A percentile compares a stretch with the other conserved stretches of the same genome.
Conservation (phyloP, 2,329 filamentous ascomycete genomes). For the Arthrobotrys megalospora region DNA sequence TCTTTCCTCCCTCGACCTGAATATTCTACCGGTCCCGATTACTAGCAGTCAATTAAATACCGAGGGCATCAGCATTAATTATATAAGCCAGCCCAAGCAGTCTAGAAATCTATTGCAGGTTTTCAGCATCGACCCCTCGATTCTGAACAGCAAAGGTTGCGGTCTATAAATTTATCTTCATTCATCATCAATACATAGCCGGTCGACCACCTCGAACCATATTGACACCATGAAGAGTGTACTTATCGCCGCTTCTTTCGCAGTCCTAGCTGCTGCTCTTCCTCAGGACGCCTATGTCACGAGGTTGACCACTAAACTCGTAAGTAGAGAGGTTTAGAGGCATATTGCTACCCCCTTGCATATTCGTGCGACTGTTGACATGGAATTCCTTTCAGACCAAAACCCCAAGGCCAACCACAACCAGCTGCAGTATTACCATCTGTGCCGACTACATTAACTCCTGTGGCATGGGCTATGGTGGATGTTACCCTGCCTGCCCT, state of each 20-base stretch:
- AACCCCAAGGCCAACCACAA: constrained; percentile 21
- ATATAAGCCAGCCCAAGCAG: constrained; percentile 27
- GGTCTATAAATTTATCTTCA: constrained; percentile 1
- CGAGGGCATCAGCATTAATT: constrained; percentile 22
- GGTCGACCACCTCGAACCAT: background rate
- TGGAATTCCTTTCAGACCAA: constrained; percentile 21
- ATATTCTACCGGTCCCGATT: constrained; percentile 28
- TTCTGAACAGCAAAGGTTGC: constrained; percentile 1
- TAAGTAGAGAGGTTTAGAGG: too few relatives aligned
- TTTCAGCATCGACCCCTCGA: constrained; percentile 16
- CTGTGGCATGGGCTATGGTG: constrained; percentile 49
- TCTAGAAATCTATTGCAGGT: background rate
- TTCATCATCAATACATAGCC: background rate
- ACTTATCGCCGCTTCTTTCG: constrained; percentile 40
- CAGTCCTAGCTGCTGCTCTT: constrained; percentile 37
- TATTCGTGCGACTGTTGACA: constrained; percentile 2
- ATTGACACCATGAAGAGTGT: constrained; percentile 37
- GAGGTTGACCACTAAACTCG: constrained; percentile 10
- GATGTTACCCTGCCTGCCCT: constrained; percentile 46
- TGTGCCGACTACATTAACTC: constrained; percentile 60
- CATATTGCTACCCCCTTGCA: background rate
- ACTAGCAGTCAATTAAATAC: constrained; percentile 30
- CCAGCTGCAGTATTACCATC: constrained; percentile 33
- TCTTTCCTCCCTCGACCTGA: constrained; percentile 41
- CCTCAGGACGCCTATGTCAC: constrained; percentile 41